These are phyloP conservation scores for Starmerella floris DNA, from an alignment of 805 yeast species.

Conservation along the genomic window DNA sequence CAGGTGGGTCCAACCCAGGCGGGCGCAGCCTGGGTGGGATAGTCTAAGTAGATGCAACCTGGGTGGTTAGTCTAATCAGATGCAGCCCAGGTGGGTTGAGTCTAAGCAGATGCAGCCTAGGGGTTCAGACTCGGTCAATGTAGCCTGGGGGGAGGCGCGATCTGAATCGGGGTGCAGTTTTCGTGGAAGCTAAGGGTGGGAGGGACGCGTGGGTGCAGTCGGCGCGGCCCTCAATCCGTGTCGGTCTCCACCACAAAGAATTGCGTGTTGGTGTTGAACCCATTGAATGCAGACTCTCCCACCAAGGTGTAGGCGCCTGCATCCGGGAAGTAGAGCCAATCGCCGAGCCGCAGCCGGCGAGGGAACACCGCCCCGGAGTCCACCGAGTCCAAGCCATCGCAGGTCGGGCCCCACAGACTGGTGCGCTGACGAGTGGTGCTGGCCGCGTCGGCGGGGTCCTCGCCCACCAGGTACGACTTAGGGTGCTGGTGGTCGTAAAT, in stretches of 20 bases:
- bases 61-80: too few species aligned
- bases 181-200: too few species aligned
- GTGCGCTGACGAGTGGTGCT: slow-evolving; percentile 18
- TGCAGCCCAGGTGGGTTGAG: too few species aligned
- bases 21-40: too few species aligned
- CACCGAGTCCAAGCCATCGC: slow-evolving; percentile 90
- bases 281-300: slow-evolving; percentile 88
- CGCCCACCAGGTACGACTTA: slow-evolving; percentile 44
- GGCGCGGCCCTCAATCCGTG: too few species aligned
- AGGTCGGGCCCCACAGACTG: slow-evolving; percentile 96
- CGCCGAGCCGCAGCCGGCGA: slow-evolving; percentile 61
- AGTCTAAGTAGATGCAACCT: too few species aligned
- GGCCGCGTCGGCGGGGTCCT: slow-evolving; percentile 19
- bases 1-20: too few species aligned
- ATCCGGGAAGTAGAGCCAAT: slow-evolving; percentile 76
- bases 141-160: too few species aligned
- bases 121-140: too few species aligned
- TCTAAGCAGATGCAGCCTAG: too few species aligned
- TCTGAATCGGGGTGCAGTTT: too few species aligned
- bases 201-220: too few species aligned
- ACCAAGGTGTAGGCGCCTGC: slow-evolving; percentile 88
- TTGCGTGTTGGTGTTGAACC: slow-evolving; percentile 36
- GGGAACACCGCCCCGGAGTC: slow-evolving; percentile 40
- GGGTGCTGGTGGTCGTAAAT: slow-evolving; percentile 84
- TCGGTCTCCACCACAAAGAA: slow-evolving; percentile 7